phyloP scores from a whole-genome alignment of 2,329 filamentous ascomycete species.

The Ophiostoma piceae region DNA sequence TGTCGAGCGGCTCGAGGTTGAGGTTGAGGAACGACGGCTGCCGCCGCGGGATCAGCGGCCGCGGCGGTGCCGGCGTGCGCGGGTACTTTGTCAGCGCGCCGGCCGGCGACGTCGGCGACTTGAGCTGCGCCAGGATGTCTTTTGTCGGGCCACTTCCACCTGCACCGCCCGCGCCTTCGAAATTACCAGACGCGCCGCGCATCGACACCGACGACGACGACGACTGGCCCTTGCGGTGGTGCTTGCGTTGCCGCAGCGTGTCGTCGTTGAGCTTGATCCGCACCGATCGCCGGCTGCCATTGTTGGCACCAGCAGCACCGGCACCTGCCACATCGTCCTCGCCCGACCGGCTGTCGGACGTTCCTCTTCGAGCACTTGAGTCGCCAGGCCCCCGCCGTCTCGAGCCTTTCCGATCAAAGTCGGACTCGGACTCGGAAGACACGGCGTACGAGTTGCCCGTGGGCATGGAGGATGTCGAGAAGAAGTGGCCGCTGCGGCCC shows the following conservation, averaged over 20 bases:
- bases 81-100: conserved; percentile 81
- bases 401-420: conserved; percentile 36
- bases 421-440: conserved; percentile 67
- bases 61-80: conserved; percentile 78
- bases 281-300: conserved; percentile 67
- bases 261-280: conserved; percentile 87
- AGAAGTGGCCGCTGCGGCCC: conserved; percentile 28
- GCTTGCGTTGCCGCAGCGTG: conserved; percentile 65
- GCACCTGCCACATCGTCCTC: conserved; percentile 42
- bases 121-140: conserved; percentile 72
- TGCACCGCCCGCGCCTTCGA: conserved; percentile 34
- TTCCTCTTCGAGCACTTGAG: conserved; percentile 17
- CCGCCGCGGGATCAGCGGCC: conserved; percentile 80
- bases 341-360: conserved; percentile 22
- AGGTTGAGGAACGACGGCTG: conserved; percentile 83
- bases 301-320: conserved; percentile 28
- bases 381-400: conserved; percentile 14
- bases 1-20: conserved; percentile 47
- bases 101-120: conserved; percentile 84
- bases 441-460: conserved; percentile 51
- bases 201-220: conserved; percentile 33
- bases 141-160: conserved; percentile 32
- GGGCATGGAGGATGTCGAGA: conserved; percentile 43
- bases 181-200: conserved; percentile 31
- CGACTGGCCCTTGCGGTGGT: conserved; percentile 57